Base-by-base conservation (phyloP, 345 rosid species). In the Moricandia arvensis region DNA sequence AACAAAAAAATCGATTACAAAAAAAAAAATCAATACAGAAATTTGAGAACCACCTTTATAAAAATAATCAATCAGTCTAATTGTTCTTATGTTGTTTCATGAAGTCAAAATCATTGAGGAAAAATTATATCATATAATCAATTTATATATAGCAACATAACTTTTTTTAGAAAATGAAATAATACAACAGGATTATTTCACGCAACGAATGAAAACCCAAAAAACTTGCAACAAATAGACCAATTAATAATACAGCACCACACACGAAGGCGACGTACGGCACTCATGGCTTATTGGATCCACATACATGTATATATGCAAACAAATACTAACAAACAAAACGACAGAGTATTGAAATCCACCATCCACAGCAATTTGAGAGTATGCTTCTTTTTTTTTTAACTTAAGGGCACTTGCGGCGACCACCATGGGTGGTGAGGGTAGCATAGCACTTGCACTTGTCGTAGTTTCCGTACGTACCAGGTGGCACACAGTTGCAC, bases 401-500 rank as follows among this genome's bases (percentile, higher is more conserved):
- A 18, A 7, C 76, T 79, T 63, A 88, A 70, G 98, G 98, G 80
- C 96, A 93, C 84, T 93, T 89, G 82, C 67, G 90, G 74, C 82
- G 74, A 68, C 97, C 93, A 3, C 87, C 91, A 35, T 83, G 97
- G 38, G 98, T 91, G 67, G 88, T 93, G 82, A 86, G 77, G 49
- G 7, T 79, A 71, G 86, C 92, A 37, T 91, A 89, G 73, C 98
- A 91, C 17, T 83, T 79, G 68, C 95, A 93, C 26, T 18, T 83
- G 2, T 88, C 87, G 12, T 71, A 70, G 83, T 90, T 87, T 4
- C 91, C 91, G 62, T 81, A 66, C 13, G 95, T 90, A 4, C 93
- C 96, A 0, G 91, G 91, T 33, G 97, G 98, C 37, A 90, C 93
- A 38, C 97, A 90, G 73, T 73, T 85, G 89, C 98, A 93, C 8